Percentiles rank a stretch among this genome's conserved stretches.
Conservation (phyloP, 1,284 basidiomycete species). For the Vanrija sp. region DNA sequence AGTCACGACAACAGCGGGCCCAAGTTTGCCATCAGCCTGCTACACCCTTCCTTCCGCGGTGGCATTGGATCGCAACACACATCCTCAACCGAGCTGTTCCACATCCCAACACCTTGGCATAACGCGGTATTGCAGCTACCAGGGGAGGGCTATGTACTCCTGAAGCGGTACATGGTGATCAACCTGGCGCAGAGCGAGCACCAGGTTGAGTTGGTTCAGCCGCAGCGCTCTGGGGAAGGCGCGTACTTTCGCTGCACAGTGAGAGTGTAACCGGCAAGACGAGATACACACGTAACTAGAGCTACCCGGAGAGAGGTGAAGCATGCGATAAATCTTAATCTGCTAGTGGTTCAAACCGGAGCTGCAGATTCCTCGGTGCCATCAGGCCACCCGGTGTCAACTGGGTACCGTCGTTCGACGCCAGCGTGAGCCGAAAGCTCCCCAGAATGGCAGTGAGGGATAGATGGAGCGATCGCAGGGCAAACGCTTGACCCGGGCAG, state of each 20-base stretch:
- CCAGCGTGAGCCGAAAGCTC: background rate
- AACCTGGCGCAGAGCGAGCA: background rate
- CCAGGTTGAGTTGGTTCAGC: background rate
- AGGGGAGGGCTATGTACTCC: background rate
- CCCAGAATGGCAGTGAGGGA: background rate
- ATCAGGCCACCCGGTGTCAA: slow-evolving; percentile 1
- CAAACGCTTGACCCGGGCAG: slow-evolving; percentile 2
- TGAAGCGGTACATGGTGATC: background rate
- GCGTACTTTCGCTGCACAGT: background rate
- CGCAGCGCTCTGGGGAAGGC: background rate
- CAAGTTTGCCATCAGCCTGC: slow-evolving; percentile 2
- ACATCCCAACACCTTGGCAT: slow-evolving; percentile 6
- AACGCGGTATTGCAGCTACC: background rate
- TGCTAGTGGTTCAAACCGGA: background rate
- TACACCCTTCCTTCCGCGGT: background rate
- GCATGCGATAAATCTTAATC: too few species aligned
- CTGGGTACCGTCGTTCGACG: background rate
- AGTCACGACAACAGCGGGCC: slow-evolving; percentile 4
- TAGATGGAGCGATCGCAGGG: background rate
- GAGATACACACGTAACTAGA: too few species aligned
- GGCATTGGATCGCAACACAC: background rate
- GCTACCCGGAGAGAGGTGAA: too few species aligned
- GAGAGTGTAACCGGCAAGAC: too few species aligned
- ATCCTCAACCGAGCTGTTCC: background rate
- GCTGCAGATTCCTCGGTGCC: background rate